Evolutionary conservation across 139 green algal species (phyloP).

Genomic region (Micractinium sp.): DNA sequence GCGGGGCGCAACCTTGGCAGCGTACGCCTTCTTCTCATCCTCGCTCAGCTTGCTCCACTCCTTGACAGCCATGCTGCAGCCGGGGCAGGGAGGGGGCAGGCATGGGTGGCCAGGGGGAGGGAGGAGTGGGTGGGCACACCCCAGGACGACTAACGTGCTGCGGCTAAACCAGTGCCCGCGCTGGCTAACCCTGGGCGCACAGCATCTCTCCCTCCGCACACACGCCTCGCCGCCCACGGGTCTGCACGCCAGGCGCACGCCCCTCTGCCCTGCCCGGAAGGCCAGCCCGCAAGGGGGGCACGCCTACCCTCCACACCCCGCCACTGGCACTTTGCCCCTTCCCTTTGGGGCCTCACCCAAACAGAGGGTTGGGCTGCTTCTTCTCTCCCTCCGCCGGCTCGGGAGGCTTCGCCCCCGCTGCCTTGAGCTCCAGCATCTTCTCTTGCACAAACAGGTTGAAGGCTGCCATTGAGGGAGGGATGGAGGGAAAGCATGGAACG

Average conservation of each 20-base stretch:
- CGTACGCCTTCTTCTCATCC: conserved; percentile 12
- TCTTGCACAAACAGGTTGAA: conserved; percentile 63
- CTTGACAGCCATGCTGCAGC: conserved; percentile 14
- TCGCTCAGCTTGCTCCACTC: conserved; percentile 32
- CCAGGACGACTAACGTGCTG: background rate
- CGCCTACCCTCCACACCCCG: background rate
- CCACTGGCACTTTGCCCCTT: background rate
- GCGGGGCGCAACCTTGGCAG: background rate
- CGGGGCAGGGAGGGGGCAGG: background rate
- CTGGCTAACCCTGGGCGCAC: background rate
- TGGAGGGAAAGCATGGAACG: background rate
- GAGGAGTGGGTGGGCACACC: background rate
- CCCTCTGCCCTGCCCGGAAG: background rate
- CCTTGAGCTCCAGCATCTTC: conserved; percentile 51
- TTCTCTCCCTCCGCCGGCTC: conserved; percentile 7
- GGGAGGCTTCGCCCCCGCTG: conserved; percentile 1
- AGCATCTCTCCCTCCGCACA: background rate
- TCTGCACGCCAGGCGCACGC: no score
- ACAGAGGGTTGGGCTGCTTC: conserved; percentile 8
- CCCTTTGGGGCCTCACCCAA: background rate
- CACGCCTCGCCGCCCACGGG: background rate
- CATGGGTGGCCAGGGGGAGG: background rate
- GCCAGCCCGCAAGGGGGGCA: no score
- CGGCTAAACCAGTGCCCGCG: no score
- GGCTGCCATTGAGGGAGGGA: conserved; percentile 18